phyloP scores from a whole-genome alignment of 1,284 basidiomycete species.

The Stereum hirsutum region DNA sequence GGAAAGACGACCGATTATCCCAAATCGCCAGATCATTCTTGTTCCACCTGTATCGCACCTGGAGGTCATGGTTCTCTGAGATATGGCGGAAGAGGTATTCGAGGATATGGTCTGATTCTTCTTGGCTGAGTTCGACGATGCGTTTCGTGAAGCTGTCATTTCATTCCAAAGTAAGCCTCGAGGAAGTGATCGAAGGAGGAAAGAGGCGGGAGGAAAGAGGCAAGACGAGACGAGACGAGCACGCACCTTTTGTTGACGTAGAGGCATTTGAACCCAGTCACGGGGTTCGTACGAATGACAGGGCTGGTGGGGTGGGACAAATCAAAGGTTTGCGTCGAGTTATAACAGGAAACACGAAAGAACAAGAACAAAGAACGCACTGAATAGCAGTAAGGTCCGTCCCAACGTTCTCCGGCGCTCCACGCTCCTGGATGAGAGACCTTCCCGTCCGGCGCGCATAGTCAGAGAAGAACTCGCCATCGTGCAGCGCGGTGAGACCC shows the following conservation, averaged over 20 bases:
- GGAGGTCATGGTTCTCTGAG: conserved; percentile 55
- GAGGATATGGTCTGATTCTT: conserved; percentile 47
- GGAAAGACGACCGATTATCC: conserved; percentile 44
- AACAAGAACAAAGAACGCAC: conserved; percentile 19
- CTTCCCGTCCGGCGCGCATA: background rate
- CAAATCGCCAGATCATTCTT: conserved; percentile 44
- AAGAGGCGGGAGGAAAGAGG: background rate
- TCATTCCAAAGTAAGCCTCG: no score
- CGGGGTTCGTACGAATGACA: conserved; percentile 44
- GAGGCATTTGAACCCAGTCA: conserved; percentile 59
- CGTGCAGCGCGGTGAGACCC: conserved; percentile 49
- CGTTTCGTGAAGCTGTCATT: conserved; percentile 45
- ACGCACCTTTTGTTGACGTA: conserved; percentile 50
- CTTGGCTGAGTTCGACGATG: conserved; percentile 48
- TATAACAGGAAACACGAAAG: background rate
- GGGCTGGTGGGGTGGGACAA: no score
- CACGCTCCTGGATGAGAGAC: conserved; percentile 8
- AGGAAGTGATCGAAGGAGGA: background rate
- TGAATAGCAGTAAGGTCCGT: conserved; percentile 46
- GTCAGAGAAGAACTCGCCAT: conserved; percentile 42
- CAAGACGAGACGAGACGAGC: background rate
- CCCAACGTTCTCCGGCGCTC: conserved; percentile 27
- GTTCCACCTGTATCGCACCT: conserved; percentile 41
- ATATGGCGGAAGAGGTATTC: conserved; percentile 38
- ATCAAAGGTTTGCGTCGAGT: background rate